phyloP scores from a whole-genome alignment of 2,329 filamentous ascomycete species.

The Cytospora piceicola region DNA sequence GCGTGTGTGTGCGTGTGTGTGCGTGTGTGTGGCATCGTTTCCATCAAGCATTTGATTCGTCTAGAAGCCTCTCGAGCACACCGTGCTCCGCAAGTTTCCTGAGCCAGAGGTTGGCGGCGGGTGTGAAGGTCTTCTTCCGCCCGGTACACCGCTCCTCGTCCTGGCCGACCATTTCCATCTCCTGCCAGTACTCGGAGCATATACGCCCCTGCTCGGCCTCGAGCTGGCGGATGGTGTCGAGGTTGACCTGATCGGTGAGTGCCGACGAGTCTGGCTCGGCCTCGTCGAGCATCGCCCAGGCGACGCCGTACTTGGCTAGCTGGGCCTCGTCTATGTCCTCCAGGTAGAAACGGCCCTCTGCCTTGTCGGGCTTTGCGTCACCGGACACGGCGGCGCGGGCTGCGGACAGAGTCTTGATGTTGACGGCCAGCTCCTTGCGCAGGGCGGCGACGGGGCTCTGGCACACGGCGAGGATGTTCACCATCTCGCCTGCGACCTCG shows the following conservation, averaged over 20 bases:
- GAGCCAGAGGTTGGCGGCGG: slow-evolving; percentile 71
- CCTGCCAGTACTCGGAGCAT: slow-evolving; percentile 52
- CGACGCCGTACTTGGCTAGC: slow-evolving; percentile 19
- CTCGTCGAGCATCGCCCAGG: slow-evolving; percentile 9
- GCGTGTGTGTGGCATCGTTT: neutral
- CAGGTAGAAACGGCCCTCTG: slow-evolving; percentile 3
- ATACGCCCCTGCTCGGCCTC: slow-evolving; percentile 47
- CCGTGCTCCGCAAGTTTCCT: slow-evolving; percentile 70
- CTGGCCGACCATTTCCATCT: slow-evolving; percentile 49
- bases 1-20: no score
- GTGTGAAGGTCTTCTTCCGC: slow-evolving; percentile 69
- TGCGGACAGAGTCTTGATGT: slow-evolving; percentile 39
- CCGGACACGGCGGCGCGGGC: slow-evolving; percentile 43
- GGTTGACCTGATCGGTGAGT: neutral
- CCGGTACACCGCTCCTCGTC: slow-evolving; percentile 58
- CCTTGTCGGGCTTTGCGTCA: slow-evolving; percentile 5
- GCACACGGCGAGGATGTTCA: slow-evolving; percentile 77
- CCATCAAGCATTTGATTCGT: slow-evolving; percentile 27
- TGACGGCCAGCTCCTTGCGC: slow-evolving; percentile 50
- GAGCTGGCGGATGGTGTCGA: slow-evolving; percentile 39
- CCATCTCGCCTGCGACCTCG: slow-evolving; percentile 68
- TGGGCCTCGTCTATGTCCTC: slow-evolving; percentile 13
- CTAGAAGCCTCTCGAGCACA: slow-evolving; percentile 52
- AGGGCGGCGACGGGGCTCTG: slow-evolving; percentile 63
- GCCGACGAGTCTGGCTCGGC: neutral